Conservation (phyloP, 2,329 filamentous ascomycete genomes). For the Pseudocercospora macadamiae region DNA sequence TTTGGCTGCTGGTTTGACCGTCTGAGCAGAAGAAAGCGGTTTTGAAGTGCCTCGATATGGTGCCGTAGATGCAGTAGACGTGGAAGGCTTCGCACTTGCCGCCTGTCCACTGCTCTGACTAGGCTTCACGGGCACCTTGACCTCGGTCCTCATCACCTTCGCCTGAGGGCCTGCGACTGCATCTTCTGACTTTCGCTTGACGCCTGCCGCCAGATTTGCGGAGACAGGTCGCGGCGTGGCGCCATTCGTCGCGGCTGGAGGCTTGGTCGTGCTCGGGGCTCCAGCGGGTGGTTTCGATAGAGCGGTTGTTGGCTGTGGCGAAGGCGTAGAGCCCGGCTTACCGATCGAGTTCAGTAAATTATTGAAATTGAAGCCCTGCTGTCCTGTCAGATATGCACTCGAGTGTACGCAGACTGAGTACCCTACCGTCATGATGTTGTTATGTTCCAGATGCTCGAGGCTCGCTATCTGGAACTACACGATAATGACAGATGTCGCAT, state of each 20-base stretch:
- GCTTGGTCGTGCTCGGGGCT: conserved; percentile 18
- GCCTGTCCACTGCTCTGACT: conserved; percentile 10
- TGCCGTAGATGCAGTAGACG: conserved; percentile 18
- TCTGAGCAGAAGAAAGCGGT: conserved; percentile 13
- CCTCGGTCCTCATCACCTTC: conserved; percentile 37
- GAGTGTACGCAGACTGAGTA: conserved; percentile 1
- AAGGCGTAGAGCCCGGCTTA: conserved; percentile 19
- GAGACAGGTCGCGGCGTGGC: conserved; percentile 22
- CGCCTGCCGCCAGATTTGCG: conserved; percentile 33
- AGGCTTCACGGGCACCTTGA: conserved; percentile 34
- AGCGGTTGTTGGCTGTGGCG: conserved; percentile 18
- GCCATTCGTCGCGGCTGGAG: conserved; percentile 24
- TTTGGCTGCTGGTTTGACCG: conserved; percentile 19
- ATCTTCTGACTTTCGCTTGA: conserved; percentile 43
- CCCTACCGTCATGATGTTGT: conserved; percentile 23
- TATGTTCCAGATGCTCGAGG: conserved; percentile 16
- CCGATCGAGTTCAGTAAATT: background rate
- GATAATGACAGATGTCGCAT: conserved; percentile 8
- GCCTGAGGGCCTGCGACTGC: conserved; percentile 38
- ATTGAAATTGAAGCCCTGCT: conserved; percentile 6
- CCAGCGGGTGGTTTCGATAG: conserved; percentile 23
- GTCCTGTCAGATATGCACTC: background rate
- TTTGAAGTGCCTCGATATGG: conserved; percentile 24
- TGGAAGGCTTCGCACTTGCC: conserved; percentile 29
- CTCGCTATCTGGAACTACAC: conserved; percentile 19